Conservation (phyloP, 176 grass and related monocot species). For the Carex pumila region DNA sequence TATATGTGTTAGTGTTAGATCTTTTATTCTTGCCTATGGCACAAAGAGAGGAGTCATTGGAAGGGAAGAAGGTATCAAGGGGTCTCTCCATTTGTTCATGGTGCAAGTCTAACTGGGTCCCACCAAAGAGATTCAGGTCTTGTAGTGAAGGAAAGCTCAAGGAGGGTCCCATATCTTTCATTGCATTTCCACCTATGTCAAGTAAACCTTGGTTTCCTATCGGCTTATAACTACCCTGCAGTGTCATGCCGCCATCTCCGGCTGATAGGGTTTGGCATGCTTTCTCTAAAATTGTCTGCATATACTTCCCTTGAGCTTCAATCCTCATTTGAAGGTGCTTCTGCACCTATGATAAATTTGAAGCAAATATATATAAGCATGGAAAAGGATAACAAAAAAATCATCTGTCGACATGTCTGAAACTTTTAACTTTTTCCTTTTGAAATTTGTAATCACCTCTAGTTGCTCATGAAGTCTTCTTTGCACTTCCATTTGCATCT, state of each 20-base stretch:
- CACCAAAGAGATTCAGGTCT: constrained; percentile 69
- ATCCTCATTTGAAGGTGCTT: constrained; percentile 97
- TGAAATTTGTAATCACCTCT: constrained; percentile 51
- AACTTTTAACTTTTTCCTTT: background rate
- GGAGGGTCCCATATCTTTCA: constrained; percentile 51
- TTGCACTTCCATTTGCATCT: constrained; percentile 96
- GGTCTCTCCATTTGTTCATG: constrained; percentile 62
- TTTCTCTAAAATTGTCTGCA: constrained; percentile 97
- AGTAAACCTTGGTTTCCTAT: constrained; percentile 45
- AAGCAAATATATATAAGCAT: background rate
- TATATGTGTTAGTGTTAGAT: constrained; percentile 29
- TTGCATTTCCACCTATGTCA: constrained; percentile 35
- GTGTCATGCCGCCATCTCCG: constrained; percentile 32
- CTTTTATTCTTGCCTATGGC: constrained; percentile 51
- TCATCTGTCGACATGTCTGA: background rate
- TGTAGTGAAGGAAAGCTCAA: constrained; percentile 70
- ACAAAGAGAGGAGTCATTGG: constrained; percentile 30
- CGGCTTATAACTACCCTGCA: constrained; percentile 41
- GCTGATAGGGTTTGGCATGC: constrained; percentile 58
- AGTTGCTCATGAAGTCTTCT: constrained; percentile 91
- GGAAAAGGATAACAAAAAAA: background rate
- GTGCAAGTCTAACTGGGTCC: constrained; percentile 68
- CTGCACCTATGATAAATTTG: constrained; percentile 48
- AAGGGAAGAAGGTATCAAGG: constrained; percentile 49
- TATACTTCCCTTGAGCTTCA: constrained; percentile 94